Evolutionary conservation across 192 early-diverging fungal genomes (phyloP), one percentile per base, ranked within the genome.

Genomic region (Kickxella alabastrina): DNA sequence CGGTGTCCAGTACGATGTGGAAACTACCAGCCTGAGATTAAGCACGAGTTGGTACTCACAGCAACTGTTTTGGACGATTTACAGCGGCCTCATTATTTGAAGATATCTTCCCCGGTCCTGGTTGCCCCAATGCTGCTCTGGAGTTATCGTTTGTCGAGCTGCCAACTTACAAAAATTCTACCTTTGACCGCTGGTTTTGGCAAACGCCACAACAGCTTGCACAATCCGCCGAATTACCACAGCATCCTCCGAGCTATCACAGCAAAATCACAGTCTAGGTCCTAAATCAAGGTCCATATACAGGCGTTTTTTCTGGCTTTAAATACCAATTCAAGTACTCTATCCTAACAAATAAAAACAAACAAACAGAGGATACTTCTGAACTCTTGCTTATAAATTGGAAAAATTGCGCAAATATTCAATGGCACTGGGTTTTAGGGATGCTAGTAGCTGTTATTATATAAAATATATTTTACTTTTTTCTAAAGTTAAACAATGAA

Each of bases 21-120:
- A 74, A 24, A 61, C 63, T 0, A 24, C 59, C 2, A 41, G 36
- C 3, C 8, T 74, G 5, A 34, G 47, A 40, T 74, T 21, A 43
- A 42, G n/a, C 70, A 74, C 27, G 70, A 74, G 23, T 51, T 74
- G n/a, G 59, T 61, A 24, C 44, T 74, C 37, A 50, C 43, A 2
- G 70, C 63, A 18, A 74, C 70, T 5, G 49, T 74, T 14, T 15
- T 67, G 1, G 70, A 67, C 46, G 40, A 57, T 27, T 18, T 42
- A 8, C 43, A 55, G 12, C 18, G 41, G 7, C 54, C 64, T 2
- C 70, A 59, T 32, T 42, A 66, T 21, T 47, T 74, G 39, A 38
- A 59, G n/a, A 54, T 67, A 9, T 53, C 62, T 10, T 49, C 59
- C 12, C 54, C 50, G 18, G 40, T 74, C 13, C 43, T 22, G 3